phyloP scores from a whole-genome alignment of 148 eudicot genomes.

The Bassia scoparia region DNA sequence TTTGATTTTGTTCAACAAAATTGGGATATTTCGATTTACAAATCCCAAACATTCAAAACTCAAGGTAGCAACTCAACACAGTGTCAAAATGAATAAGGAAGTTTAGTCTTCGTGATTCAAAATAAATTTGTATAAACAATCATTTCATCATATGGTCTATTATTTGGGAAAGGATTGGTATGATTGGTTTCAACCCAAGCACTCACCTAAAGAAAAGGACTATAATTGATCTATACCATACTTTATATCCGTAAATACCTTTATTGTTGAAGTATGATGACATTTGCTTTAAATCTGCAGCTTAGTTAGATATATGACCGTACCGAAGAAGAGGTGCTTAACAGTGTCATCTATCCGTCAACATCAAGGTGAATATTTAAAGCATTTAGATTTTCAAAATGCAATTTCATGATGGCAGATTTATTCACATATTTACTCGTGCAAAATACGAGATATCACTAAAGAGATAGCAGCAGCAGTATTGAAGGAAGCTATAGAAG shows the following conservation, averaged over 20 bases:
- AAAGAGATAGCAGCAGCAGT: slow-evolving; percentile 93
- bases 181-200: background rate
- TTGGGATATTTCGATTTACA: no score
- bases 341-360: slow-evolving; percentile 77
- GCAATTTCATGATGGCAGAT: slow-evolving; percentile 1
- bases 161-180: no score
- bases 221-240: background rate
- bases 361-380: slow-evolving; percentile 60
- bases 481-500: slow-evolving; percentile 80
- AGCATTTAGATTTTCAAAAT: background rate
- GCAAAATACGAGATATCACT: slow-evolving; percentile 94
- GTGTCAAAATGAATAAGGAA: no score
- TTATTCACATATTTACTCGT: slow-evolving; percentile 15
- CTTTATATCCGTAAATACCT: background rate
- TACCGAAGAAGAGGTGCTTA: slow-evolving; percentile 83
- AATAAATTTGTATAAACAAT: no score
- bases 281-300: slow-evolving; percentile 34
- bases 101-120: no score
- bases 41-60: no score
- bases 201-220: background rate
- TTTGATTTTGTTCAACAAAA: no score
- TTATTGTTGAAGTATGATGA: background rate
- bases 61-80: no score
- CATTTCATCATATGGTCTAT: no score
- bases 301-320: slow-evolving; percentile 88